Evolutionary conservation across 2,329 filamentous ascomycete genomes (phyloP).

Genomic region (Cadophora sp.): DNA sequence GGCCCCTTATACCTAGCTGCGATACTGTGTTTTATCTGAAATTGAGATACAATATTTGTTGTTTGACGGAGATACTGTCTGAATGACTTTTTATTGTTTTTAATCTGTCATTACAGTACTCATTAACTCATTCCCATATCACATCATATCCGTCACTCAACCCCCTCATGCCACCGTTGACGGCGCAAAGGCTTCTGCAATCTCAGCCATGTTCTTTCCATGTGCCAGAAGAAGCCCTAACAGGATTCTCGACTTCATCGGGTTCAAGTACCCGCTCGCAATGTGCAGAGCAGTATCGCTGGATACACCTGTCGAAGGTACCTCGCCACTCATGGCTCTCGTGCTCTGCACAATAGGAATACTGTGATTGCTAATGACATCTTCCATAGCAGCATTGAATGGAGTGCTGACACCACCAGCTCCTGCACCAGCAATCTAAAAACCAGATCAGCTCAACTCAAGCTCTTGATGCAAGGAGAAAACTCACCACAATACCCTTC

Average conservation of each 20-base stretch:
- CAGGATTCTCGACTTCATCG: conserved; percentile 60
- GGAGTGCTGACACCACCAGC: conserved; percentile 56
- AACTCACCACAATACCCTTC: conserved; percentile 53
- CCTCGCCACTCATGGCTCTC: conserved; percentile 55
- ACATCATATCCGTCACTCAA: too few species aligned
- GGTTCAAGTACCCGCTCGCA: conserved; percentile 60
- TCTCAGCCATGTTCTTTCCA: conserved; percentile 34
- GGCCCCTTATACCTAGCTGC: too few species aligned
- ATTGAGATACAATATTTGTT: too few species aligned
- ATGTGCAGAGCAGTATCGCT: conserved; percentile 43
- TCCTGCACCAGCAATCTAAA: conserved; percentile 57
- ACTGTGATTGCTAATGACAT: conserved; percentile 49
- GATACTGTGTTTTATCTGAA: too few species aligned
- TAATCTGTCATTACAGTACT: too few species aligned
- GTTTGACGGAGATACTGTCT: too few species aligned
- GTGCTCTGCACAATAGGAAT: conserved; percentile 58
- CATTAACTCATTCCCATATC: too few species aligned
- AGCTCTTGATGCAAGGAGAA: not conserved
- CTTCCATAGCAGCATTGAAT: conserved; percentile 50
- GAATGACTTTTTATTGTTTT: too few species aligned
- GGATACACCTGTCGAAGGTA: conserved; percentile 25
- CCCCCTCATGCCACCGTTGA: conserved; percentile 5
- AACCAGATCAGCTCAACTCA: not conserved
- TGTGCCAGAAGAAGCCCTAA: conserved; percentile 43
- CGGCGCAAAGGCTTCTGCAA: conserved; percentile 29